These are phyloP conservation scores for Kodamaea neixiangensis DNA, from an alignment of 805 yeast species.

Conservation along the genomic window DNA sequence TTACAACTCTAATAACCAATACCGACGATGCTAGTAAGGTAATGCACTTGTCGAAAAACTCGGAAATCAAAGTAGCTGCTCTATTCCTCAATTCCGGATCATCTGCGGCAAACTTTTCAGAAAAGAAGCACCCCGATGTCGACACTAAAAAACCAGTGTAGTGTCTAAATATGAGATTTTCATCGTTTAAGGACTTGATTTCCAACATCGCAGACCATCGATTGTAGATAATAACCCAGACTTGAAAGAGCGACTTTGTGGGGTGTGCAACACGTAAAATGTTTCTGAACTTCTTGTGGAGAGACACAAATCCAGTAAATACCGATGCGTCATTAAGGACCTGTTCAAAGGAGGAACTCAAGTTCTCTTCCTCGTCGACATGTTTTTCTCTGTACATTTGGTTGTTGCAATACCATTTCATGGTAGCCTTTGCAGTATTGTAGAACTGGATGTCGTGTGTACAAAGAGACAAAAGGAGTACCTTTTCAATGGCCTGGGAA, in stretches of 20 bases:
- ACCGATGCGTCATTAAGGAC: slow-evolving; percentile 55
- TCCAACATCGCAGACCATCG: slow-evolving; percentile 46
- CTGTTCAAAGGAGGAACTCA: slow-evolving; percentile 23
- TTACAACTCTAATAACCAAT: slow-evolving; percentile 62
- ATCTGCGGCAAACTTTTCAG: slow-evolving; percentile 25
- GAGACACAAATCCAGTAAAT: slow-evolving; percentile 70
- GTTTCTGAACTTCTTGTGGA: slow-evolving; percentile 63
- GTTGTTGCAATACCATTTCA: slow-evolving; percentile 22
- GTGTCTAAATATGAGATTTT: slow-evolving; percentile 57
- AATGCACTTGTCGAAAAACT: slow-evolving; percentile 54
- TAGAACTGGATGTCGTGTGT: slow-evolving; percentile 47
- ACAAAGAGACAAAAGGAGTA: slow-evolving; percentile 40
- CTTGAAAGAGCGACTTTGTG: slow-evolving; percentile 39
- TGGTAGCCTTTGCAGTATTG: slow-evolving; percentile 38
- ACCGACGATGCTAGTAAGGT: slow-evolving; percentile 49
- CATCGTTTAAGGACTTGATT: slow-evolving; percentile 32
- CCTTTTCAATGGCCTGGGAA: slow-evolving; percentile 36
- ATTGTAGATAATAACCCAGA: slow-evolving; percentile 49
- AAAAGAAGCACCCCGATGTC: slow-evolving; percentile 62
- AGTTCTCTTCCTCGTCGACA: slow-evolving; percentile 6
- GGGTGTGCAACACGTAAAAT: slow-evolving; percentile 35
- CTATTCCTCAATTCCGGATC: slow-evolving; percentile 27
- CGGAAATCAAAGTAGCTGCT: slow-evolving; percentile 40
- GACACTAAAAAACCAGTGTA: slow-evolving; percentile 75
- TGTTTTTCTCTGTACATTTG: not conserved